Evolutionary conservation across 192 early-diverging fungal species (phyloP), one percentile per base, ranked within the genome.

Genomic region (Entomortierella parvispora): DNA sequence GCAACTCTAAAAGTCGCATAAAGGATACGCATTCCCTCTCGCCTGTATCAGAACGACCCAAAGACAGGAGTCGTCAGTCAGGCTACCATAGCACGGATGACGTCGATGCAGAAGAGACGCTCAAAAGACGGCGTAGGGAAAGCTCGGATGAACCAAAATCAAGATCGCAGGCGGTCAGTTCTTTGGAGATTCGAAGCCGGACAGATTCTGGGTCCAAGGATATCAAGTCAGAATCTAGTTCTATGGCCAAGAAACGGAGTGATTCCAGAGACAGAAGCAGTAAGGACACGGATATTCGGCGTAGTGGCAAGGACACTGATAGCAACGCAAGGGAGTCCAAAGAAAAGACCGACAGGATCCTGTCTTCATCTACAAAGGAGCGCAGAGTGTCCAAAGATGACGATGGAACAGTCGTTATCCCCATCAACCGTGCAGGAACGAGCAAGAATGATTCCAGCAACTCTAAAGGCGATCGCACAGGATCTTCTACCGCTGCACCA

Each of bases 141-240:
- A 12, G 50, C 2, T 64, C 52, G 5, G 68, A 68, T 23, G 60
- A 63, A n/a, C 20, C 20, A 4, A 62, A 59, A 18, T 44, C 53
- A 2, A 68, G 28, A 11, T 7, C 20, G 15, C 58, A 49, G 28
- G 17, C 26, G 0, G 58, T 54, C 11, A 63, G 10, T 12, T 12
- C 4, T 18, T n/a, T n/a, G n/a, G 58, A 58, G 23, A 25, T 14
- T 60, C 64, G 65, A 4, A 77, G 48, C 23, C 44, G 69, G 33
- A 42, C 60, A 20, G 74, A 77, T 22, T 64, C 60, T 22, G 74
- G 68, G 23, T 64, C 65, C 14, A 77, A 62, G 37, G 65, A 77
- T 5, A 56, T 23, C 37, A 33, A 4, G 25, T 32, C 54, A 20
- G 29, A 29, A 18, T 17, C 48, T 3, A 61, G 64, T 15, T 44